Conservation (phyloP, 2,329 filamentous ascomycete species). For the Pestalotiopsis sp. region DNA sequence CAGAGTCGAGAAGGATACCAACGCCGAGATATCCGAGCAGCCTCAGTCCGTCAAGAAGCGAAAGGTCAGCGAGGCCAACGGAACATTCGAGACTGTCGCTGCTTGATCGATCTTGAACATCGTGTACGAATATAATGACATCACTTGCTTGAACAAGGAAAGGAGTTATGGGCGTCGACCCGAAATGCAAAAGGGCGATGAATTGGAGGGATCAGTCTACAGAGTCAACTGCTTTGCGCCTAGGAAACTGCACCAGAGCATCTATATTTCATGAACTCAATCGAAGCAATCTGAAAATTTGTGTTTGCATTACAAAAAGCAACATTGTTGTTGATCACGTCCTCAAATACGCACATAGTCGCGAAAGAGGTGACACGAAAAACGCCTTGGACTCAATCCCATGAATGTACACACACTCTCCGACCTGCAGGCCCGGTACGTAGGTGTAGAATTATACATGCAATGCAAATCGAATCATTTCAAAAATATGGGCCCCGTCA, state of each 20-base stretch:
- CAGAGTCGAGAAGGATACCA: slow-evolving; percentile 54
- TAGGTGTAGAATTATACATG: too few relatives aligned
- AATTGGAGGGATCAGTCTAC: background rate
- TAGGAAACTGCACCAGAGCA: background rate
- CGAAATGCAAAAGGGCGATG: background rate
- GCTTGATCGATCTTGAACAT: slow-evolving; percentile 3
- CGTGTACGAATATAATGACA: slow-evolving; percentile 7
- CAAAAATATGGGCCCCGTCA: background rate
- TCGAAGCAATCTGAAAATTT: background rate
- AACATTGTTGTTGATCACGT: background rate
- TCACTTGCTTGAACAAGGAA: background rate
- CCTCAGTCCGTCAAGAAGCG: slow-evolving; percentile 32
- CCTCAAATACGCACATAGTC: background rate
- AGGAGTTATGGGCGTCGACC: slow-evolving; percentile 4
- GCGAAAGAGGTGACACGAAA: background rate
- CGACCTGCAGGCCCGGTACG: background rate
- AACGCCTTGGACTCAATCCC: background rate
- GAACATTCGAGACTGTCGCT: background rate
- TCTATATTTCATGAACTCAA: background rate
- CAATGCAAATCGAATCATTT: background rate
- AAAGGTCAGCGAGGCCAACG: slow-evolving; percentile 19
- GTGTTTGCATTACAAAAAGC: too few relatives aligned
- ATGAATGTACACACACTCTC: background rate
- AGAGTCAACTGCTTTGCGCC: background rate
- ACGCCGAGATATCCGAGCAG: slow-evolving; percentile 39